phyloP scores from a whole-genome alignment of 2,329 filamentous ascomycete genomes.

The Beauveria varroae region DNA sequence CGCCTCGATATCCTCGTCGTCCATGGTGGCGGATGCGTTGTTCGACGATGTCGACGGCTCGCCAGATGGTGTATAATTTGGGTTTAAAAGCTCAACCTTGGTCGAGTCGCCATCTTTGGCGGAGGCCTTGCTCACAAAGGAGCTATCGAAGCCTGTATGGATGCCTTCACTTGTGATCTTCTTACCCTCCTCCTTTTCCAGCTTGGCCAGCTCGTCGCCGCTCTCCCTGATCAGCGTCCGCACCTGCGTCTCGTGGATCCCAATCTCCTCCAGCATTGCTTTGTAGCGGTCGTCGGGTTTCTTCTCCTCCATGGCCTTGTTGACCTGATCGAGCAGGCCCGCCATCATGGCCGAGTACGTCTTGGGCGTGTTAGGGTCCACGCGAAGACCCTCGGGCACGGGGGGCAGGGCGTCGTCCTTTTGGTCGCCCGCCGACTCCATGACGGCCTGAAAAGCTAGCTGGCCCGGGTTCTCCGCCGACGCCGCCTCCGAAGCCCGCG shows the following conservation, averaged over 20 bases:
- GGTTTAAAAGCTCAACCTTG: slow-evolving; percentile 70
- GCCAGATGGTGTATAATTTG: slow-evolving; percentile 32
- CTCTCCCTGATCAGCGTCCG: slow-evolving; percentile 70
- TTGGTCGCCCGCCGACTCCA: slow-evolving; percentile 68
- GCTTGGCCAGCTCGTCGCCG: slow-evolving; percentile 62
- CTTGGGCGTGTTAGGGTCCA: slow-evolving; percentile 64
- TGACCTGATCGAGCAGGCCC: slow-evolving; percentile 89
- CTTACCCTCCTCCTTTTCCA: slow-evolving; percentile 75
- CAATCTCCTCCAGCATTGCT: slow-evolving; percentile 72
- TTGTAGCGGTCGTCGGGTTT: slow-evolving; percentile 60
- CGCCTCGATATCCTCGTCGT: slow-evolving; percentile 67
- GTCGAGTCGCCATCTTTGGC: slow-evolving; percentile 37
- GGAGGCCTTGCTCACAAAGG: slow-evolving; percentile 62
- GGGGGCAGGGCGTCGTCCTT: slow-evolving; percentile 68
- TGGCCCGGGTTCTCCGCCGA: slow-evolving; percentile 60
- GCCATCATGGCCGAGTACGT: slow-evolving; percentile 98
- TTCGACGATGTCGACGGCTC: not conserved
- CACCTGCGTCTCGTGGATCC: slow-evolving; percentile 70
- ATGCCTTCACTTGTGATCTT: slow-evolving; percentile 94
- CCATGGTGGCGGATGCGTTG: slow-evolving; percentile 29
- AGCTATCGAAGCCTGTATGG: slow-evolving; percentile 85
- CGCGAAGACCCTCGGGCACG: slow-evolving; percentile 72
- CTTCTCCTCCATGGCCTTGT: slow-evolving; percentile 72
- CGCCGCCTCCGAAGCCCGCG: slow-evolving; percentile 61
- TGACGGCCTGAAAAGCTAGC: slow-evolving; percentile 80